Evolutionary conservation across 2,329 filamentous ascomycete genomes (phyloP), one percentile per base, ranked within the genome.

Genomic region (Pseudopithomyces maydicus): DNA sequence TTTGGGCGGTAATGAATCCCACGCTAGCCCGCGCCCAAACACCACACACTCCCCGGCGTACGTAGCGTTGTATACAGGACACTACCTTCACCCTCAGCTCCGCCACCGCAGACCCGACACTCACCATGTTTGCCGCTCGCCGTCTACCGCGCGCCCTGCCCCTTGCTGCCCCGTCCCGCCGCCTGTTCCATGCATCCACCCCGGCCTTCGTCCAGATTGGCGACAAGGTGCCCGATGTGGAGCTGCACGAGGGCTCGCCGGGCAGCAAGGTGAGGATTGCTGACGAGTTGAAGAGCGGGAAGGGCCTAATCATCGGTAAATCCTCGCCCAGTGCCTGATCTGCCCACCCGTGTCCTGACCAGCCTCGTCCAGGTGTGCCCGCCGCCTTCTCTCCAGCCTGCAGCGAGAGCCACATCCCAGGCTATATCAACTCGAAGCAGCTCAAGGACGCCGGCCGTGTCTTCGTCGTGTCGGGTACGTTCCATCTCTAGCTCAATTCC

Each of bases 201-300:
- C 82, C 82, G 46, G 81, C 81, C 42, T 80, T 85, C 64, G 90
- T 98, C 74, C 85, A 90, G 69, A 87, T 87, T 58, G 93, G 93
- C 71, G 92, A 97, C 76, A 79, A 83, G 65, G 82, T 98, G 54
- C 95, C 94, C 43, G 80, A 87, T 77, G 79, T 94, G 56, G 87
- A 92, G 63, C 87, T 90, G 48, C 84, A 97, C 66, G 88, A 98
- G 80, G 84, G 85, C 78, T 92, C 90, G n/a, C 94, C 94, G 0
- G 92, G 90, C 59, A 96, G 92, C 84, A 95, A 93, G 79, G 87
- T 98, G 77, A 94, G 91, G 78, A 84, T 98, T 57, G 86, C 90
- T 66, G 84, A 89, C 62, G 91, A 96, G 80, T 84, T 96, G 62
- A 82, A 82, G 61, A 68, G 66, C 23, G 87, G 85, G 62, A 90